A percentile compares a stretch with the other conserved stretches of the same genome.
These are phyloP conservation scores for Triangularia verruculosa DNA, from an alignment of 2,329 filamentous ascomycete species.

Conservation along the genomic window DNA sequence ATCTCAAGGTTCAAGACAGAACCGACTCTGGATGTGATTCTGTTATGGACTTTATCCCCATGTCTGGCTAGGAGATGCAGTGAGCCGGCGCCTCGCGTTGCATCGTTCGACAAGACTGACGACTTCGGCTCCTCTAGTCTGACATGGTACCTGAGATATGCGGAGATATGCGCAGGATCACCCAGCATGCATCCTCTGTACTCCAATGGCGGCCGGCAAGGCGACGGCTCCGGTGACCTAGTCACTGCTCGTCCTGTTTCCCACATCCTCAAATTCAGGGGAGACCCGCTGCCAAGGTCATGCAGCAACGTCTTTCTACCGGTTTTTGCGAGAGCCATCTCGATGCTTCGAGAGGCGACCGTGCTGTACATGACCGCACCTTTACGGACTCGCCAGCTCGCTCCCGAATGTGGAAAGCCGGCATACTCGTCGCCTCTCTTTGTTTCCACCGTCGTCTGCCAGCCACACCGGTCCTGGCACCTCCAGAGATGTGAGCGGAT, in stretches of 20 bases:
- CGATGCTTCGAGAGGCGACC: not conserved
- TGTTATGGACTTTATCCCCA: constrained; percentile 12
- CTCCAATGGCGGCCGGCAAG: constrained; percentile 14
- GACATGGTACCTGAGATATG: constrained; percentile 5
- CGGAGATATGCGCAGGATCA: constrained; percentile 7
- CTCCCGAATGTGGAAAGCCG: not conserved
- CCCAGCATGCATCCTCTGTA: constrained; percentile 4
- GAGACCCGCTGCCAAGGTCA: not conserved
- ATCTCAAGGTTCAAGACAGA: not conserved
- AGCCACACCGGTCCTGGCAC: not conserved
- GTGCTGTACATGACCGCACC: not conserved
- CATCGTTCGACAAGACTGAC: not conserved
- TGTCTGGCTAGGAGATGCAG: constrained; percentile 13
- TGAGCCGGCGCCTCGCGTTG: constrained; percentile 3
- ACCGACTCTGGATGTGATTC: not conserved
- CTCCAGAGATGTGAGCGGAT: not conserved
- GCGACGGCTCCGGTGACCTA: not conserved
- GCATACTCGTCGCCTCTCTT: not conserved
- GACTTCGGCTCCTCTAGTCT: constrained; percentile 13
- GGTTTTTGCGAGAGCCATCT: not conserved
- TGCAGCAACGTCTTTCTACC: not conserved
- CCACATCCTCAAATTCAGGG: not conserved
- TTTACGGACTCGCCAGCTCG: not conserved
- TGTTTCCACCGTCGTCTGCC: not conserved
- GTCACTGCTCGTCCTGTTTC: not conserved